phyloP scores from a whole-genome alignment of 2,329 filamentous ascomycete genomes.

The Chaetomium sp. region DNA sequence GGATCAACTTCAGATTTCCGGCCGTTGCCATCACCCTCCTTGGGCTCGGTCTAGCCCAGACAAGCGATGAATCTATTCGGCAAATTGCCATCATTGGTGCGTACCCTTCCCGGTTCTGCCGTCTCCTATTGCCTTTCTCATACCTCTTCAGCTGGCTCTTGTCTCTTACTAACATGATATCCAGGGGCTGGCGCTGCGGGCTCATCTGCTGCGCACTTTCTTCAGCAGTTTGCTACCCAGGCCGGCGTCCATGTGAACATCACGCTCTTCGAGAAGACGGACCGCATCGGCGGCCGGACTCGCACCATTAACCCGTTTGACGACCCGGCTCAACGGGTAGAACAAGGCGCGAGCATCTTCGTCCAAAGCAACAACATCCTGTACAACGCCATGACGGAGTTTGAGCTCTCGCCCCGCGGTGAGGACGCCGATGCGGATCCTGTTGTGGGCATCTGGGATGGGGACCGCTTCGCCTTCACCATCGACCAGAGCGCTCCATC shows the following conservation, averaged over 20 bases:
- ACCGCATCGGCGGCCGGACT: slow-evolving; percentile 80
- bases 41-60: slow-evolving; percentile 4
- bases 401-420: slow-evolving; percentile 65
- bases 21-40: slow-evolving; percentile 15
- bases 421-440: slow-evolving; percentile 53
- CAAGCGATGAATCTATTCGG: slow-evolving; percentile 15
- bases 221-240: slow-evolving; percentile 69
- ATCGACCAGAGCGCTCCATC: slow-evolving; percentile 60
- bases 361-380: slow-evolving; percentile 83
- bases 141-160: background rate
- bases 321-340: slow-evolving; percentile 68
- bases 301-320: slow-evolving; percentile 80
- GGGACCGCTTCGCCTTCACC: slow-evolving; percentile 69
- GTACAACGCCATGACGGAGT: slow-evolving; percentile 68
- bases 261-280: slow-evolving; percentile 81
- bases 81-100: slow-evolving; percentile 41
- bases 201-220: slow-evolving; percentile 81
- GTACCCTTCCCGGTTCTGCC: background rate
- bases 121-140: background rate
- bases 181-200: slow-evolving; percentile 87
- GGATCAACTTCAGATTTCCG: background rate
- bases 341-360: slow-evolving; percentile 92
- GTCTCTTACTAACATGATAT: background rate
- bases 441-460: slow-evolving; percentile 82
- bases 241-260: slow-evolving; percentile 69